Base-by-base conservation (phyloP, 768 basidiomycete genomes). In the Podaxis sp. region DNA sequence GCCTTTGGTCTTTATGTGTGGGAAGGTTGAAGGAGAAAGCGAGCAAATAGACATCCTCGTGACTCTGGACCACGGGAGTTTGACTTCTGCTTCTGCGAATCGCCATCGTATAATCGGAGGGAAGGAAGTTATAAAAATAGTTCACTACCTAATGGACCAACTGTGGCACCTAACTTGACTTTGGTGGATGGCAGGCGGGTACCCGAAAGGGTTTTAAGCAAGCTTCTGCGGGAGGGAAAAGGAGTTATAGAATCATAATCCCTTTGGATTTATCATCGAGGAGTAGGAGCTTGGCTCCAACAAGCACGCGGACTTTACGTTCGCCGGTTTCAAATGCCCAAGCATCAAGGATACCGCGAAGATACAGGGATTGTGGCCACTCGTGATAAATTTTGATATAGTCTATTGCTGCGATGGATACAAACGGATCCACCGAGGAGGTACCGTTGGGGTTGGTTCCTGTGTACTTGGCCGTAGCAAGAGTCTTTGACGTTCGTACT, bases 371-470 rank as follows among this genome's bases (percentile, higher is more conserved):
- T 65, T 77, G 74, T 40, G 69, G 64, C 33, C 79, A 77, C 64
- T 86, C 84, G 66, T 86, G 85, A 69, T 85, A 86, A 37, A 88
- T 71, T 69, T 85, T 86, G 74, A 88, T 80, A 66, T 82, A 75
- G 66, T 87, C 85, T 49, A 75, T 68, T 7, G 61, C 61, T 40
- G 73, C 72, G 54, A 81, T n/a, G 24, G 54, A 56, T 5, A 56
- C 15, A 29, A 38, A 47, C 8, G 25, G 38, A 13, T n/a, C 36
- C 6, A 29, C 33, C 8, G 33, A 33, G 33, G 38, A 46, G n/a
- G 51, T 17, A 12, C 6, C 6, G 27, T 36, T 47, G 15, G 22
- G 8, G 24, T 40, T 4, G 15, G 36, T 27, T 25, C 50, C 43
- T 13, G 36, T 24, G 24, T 51, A 9, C 25, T 25, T 13, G 24